Percentiles rank a stretch among this genome's conserved stretches.
Conservation (phyloP, 108 stramenopile species). For the Pseudonitzschia delicatissima region DNA sequence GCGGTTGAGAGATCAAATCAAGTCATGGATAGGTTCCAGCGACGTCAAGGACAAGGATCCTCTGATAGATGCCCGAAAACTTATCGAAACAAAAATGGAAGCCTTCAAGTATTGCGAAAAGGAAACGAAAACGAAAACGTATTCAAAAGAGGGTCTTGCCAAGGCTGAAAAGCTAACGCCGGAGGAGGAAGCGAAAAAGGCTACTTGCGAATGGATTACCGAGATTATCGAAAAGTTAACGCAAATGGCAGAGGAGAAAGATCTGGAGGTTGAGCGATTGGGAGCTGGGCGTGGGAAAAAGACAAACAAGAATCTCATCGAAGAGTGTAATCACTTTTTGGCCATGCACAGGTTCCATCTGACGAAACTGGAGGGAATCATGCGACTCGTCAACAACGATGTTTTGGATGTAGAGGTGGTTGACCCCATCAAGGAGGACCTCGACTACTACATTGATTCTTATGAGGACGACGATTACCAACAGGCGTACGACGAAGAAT, state of each 20-base stretch:
- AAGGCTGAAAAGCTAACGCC: slow-evolving; percentile 73
- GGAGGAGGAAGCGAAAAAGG: slow-evolving; percentile 72
- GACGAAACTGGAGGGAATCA: slow-evolving; percentile 92
- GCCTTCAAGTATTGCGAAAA: slow-evolving; percentile 98
- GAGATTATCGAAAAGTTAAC: slow-evolving; percentile 75
- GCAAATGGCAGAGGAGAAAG: slow-evolving; percentile 70
- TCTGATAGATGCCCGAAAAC: slow-evolving; percentile 69
- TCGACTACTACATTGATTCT: slow-evolving; percentile 94
- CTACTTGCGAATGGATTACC: slow-evolving; percentile 69
- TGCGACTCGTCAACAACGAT: slow-evolving; percentile 94
- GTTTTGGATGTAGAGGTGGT: slow-evolving; percentile 76
- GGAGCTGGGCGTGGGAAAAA: slow-evolving; percentile 84
- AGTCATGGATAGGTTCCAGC: slow-evolving; percentile 92
- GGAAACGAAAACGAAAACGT: slow-evolving; percentile 99
- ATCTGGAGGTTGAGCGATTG: slow-evolving; percentile 86
- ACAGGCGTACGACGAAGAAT: slow-evolving; percentile 87
- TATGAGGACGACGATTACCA: slow-evolving; percentile 88
- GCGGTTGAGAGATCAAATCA: slow-evolving; percentile 97
- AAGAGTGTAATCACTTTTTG: slow-evolving; percentile 70
- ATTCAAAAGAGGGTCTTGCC: slow-evolving; percentile 95
- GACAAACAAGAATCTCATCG: slow-evolving; percentile 76
- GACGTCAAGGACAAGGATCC: slow-evolving; percentile 98
- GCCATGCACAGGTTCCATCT: slow-evolving; percentile 90
- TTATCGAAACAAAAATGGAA: slow-evolving; percentile 99
- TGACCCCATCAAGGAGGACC: slow-evolving; percentile 88